These are phyloP conservation scores for Lasiosphaeria hispida DNA, from an alignment of 495 filamentous ascomycete species.

Conservation along the genomic window DNA sequence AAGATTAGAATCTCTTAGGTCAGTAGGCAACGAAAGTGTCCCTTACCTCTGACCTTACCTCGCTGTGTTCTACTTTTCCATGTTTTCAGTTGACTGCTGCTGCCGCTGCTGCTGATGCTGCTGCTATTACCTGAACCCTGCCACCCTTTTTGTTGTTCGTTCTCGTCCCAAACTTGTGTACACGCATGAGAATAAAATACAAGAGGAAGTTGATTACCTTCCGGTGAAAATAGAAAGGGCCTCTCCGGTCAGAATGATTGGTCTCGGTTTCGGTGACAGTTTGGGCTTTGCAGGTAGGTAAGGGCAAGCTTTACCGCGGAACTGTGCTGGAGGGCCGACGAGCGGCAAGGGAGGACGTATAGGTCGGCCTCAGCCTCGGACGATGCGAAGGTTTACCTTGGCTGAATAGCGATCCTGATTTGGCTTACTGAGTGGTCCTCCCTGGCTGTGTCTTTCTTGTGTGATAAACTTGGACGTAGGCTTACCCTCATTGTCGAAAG, in stretches of 20 bases:
- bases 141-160: background rate
- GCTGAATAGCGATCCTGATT: background rate
- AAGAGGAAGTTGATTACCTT: constrained; percentile 24
- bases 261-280: background rate
- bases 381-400: background rate
- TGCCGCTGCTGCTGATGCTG: constrained; percentile 3
- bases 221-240: background rate
- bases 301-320: background rate
- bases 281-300: background rate
- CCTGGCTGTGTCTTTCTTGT: background rate
- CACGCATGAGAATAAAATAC: constrained; percentile 16
- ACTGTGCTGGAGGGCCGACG: too few species aligned
- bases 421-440: background rate
- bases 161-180: constrained; percentile 5
- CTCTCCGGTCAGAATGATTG: background rate
- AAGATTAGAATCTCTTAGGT: constrained; percentile 17
- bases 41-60: constrained; percentile 75
- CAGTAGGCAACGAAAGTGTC: constrained; percentile 35
- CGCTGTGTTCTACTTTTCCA: constrained; percentile 20
- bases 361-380: too few species aligned
- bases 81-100: background rate
- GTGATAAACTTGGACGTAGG: constrained; percentile 18
- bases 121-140: constrained; percentile 1
- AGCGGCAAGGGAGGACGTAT: too few species aligned
- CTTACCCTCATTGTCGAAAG: constrained; percentile 67